These are phyloP conservation scores for Candolleomyces eurysporus DNA, from an alignment of 768 basidiomycete species.

Conservation along the genomic window DNA sequence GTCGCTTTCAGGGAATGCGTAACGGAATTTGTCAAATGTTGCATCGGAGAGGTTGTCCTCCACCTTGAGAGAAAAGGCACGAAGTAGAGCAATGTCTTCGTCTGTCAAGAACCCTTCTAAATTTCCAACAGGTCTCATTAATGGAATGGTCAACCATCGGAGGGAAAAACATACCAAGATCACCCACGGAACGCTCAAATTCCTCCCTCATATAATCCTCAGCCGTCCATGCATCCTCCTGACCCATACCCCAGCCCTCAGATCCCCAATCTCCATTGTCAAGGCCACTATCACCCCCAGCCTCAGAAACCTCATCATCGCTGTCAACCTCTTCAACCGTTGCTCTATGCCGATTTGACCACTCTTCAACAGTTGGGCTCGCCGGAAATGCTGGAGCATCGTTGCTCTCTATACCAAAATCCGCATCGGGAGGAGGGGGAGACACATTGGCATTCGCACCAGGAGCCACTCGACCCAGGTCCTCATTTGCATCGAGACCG, in stretches of 20 bases:
- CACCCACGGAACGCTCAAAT: not conserved
- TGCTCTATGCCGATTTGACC: too few relatives aligned
- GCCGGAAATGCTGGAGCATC: too few relatives aligned
- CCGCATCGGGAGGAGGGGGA: too few relatives aligned
- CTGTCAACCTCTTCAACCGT: too few relatives aligned
- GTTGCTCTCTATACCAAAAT: too few relatives aligned
- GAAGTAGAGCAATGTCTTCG: not conserved
- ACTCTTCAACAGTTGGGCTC: too few relatives aligned
- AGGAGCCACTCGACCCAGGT: too few relatives aligned
- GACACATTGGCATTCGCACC: too few relatives aligned
- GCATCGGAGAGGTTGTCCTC: not conserved
- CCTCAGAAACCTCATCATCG: too few relatives aligned
- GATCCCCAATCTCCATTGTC: not conserved
- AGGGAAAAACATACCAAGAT: not conserved
- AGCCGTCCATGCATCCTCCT: not conserved
- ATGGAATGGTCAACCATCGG: too few relatives aligned
- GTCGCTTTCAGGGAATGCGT: not conserved
- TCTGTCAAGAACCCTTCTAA: not conserved
- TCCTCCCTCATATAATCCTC: not conserved
- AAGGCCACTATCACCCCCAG: not conserved
- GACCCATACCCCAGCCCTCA: not conserved
- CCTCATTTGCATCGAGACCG: too few relatives aligned
- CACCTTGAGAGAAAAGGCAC: not conserved
- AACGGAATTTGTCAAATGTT: not conserved
- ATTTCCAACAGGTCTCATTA: not conserved